Conservation (phyloP, 2,329 filamentous ascomycete species). For the Trichoderma oligosporum region DNA sequence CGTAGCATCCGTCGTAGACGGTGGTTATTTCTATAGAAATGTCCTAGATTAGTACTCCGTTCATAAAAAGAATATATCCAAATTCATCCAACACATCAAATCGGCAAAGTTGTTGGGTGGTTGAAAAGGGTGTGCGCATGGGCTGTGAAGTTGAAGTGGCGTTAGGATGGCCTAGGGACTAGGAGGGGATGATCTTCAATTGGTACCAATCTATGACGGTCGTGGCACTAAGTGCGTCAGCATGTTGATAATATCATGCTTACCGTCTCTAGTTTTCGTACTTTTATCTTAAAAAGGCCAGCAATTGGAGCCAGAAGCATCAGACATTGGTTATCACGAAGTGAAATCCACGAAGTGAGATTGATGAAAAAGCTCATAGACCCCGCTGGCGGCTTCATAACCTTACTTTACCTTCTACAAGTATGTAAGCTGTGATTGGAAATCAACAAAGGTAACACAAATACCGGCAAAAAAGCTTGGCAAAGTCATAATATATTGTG, state of each 20-base stretch:
- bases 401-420: too few relatives aligned
- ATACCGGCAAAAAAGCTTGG: not conserved
- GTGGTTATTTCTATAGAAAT: not conserved
- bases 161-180: not conserved
- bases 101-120: conserved; percentile 1
- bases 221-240: not conserved
- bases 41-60: not conserved
- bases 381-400: not conserved
- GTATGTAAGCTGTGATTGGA: too few relatives aligned
- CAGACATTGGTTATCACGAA: not conserved
- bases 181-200: not conserved
- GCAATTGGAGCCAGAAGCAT: not conserved
- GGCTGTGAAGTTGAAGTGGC: conserved; percentile 6
- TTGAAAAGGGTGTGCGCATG: not conserved
- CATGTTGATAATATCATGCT: not conserved
- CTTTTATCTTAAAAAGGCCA: not conserved
- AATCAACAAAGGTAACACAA: too few relatives aligned
- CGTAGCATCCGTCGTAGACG: not conserved
- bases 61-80: not conserved
- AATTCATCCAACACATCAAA: not conserved
- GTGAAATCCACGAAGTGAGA: not conserved
- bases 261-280: not conserved
- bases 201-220: not conserved
- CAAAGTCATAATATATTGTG: not conserved
- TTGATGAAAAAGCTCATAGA: not conserved